Percentiles rank a stretch among this genome's conserved stretches.
These are phyloP conservation scores for Aspergillus sclerotiicarbonarius DNA, from an alignment of 495 filamentous ascomycete genomes.

Conservation along the genomic window DNA sequence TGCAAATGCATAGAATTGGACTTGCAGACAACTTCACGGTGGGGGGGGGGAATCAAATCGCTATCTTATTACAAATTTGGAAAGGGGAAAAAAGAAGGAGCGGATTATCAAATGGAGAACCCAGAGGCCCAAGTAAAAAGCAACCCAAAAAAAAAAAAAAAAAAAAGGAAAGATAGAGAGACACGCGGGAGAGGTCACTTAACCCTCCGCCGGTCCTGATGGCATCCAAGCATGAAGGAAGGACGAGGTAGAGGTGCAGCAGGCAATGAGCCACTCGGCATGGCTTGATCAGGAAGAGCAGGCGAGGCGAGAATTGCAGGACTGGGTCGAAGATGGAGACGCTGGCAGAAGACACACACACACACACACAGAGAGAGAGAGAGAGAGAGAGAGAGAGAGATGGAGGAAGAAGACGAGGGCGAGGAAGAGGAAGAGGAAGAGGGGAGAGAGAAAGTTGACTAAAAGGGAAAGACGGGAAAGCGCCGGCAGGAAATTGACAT, in stretches of 20 bases:
- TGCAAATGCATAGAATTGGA: constrained; percentile 10
- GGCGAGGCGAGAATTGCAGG: not conserved
- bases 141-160: not conserved
- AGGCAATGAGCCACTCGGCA: constrained; percentile 3
- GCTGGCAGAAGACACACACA: not conserved
- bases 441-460: not conserved
- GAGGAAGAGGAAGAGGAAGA: not conserved
- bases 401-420: not conserved
- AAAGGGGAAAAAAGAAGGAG: constrained; percentile 1
- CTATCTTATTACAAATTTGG: not conserved
- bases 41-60: not conserved
- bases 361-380: not conserved
- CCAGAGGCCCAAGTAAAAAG: not conserved
- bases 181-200: constrained; percentile 2
- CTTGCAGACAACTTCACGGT: not conserved
- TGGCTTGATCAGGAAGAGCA: constrained; percentile 3
- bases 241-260: not conserved
- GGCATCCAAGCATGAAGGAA: constrained; percentile 10
- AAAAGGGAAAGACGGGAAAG: constrained; percentile 2
- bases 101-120: not conserved
- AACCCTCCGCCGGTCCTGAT: constrained; percentile 10
- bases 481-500: not conserved
- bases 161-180: constrained; percentile 2
- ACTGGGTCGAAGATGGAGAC: not conserved
- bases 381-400: not conserved